Base-by-base conservation (phyloP, 176 grass and related monocot genomes). In the Guadua angustifolia region DNA sequence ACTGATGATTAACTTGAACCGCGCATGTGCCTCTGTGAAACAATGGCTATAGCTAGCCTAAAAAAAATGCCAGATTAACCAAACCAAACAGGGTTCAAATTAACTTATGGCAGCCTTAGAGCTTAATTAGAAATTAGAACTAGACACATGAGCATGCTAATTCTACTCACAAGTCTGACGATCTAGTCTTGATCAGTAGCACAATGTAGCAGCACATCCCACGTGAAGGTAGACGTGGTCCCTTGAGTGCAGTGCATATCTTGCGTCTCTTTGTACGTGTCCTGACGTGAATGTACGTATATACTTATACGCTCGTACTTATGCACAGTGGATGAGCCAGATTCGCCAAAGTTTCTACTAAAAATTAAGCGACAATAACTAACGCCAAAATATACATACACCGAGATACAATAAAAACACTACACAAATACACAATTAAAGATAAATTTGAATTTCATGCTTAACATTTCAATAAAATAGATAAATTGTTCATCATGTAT, bases 181-280 rank as follows among this genome's bases (percentile, higher is more conserved):
- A 57, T 9, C 0, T 17, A 0, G 15, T 51, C 19, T n/a, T 57
- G 4, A 57, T 57, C 55, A 10, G 19, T 9, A 57, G 7, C 19
- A 21, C 18, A 21, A 19, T 1, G 50, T 52, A 52, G 3, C n/a
- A 21, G 53, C 53, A 57, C 55, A 57, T 21, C 9, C 5, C 74
- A 77, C 55, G 55, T 61, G 74, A 55, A 61, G 3, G 55, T 60
- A 61, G 36, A 77, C 35, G 74, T 77, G 74, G 36, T 44, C 74
- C 56, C 35, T 77, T 17, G 32, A 24, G 21, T 59, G 21, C 55
- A 57, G 19, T 57, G 55, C 19, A n/a, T 57, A 55, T 7, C 51
- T 7, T 22, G 8, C 55, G 55, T 57, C n/a, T 57, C 5, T 56
- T 19, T 57, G 53, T 57, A 21, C 53, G 52, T 18, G 18, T 56